These are phyloP conservation scores for Lactarius evosmus DNA, from an alignment of 768 basidiomycete species.

Conservation along the genomic window DNA sequence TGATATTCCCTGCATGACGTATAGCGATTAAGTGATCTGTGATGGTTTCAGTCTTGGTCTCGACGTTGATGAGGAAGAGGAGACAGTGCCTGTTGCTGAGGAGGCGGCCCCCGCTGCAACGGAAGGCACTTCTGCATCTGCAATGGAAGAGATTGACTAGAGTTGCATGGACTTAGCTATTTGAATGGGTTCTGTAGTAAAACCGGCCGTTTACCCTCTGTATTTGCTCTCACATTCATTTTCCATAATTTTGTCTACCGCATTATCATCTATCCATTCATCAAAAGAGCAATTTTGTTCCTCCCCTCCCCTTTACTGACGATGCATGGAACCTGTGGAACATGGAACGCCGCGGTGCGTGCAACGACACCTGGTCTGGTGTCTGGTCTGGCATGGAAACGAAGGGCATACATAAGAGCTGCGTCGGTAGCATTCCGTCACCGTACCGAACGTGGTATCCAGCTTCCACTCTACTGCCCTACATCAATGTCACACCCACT, in stretches of 20 bases:
- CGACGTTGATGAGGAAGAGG: constrained; percentile 63
- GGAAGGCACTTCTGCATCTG: constrained; percentile 66
- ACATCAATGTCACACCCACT: constrained; percentile 9
- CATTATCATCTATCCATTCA: constrained; percentile 22
- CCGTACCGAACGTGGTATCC: constrained; percentile 12
- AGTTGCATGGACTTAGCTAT: constrained; percentile 22
- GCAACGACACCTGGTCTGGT: background rate
- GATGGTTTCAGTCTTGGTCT: constrained; percentile 59
- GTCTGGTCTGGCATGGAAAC: background rate
- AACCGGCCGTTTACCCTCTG: constrained; percentile 14
- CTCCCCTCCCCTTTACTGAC: background rate
- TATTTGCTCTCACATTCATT: constrained; percentile 19
- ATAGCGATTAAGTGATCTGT: constrained; percentile 5
- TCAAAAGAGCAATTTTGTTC: constrained; percentile 17
- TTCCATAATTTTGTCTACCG: constrained; percentile 15
- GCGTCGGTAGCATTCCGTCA: background rate
- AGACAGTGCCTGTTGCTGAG: constrained; percentile 44
- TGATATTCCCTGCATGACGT: constrained; percentile 1
- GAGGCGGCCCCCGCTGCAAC: constrained; percentile 49
- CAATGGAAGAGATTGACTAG: constrained; percentile 98
- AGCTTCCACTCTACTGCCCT: constrained; percentile 19
- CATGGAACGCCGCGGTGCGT: background rate
- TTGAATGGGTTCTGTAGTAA: constrained; percentile 14
- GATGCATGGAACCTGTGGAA: background rate
- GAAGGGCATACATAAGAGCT: background rate